These are phyloP conservation scores for Diaporthe citri DNA, from an alignment of 2,329 filamentous ascomycete genomes.

Conservation along the genomic window DNA sequence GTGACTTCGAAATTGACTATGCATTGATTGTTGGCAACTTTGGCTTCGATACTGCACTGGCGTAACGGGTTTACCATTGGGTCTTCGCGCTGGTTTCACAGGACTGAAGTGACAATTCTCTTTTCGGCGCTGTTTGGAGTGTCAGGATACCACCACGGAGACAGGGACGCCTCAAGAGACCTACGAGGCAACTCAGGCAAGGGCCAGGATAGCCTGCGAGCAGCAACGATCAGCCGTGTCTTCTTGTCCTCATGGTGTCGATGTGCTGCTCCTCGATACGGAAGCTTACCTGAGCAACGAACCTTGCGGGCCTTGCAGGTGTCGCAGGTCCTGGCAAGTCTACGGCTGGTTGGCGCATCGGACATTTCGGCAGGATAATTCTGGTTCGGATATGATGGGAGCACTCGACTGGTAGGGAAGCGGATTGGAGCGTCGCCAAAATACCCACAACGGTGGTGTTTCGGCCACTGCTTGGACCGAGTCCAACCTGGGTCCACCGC, in stretches of 20 bases:
- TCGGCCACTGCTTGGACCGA: slow-evolving; percentile 9
- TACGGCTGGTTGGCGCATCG: slow-evolving; percentile 17
- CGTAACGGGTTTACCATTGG: slow-evolving; percentile 1
- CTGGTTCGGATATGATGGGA: slow-evolving; percentile 1
- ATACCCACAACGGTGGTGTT: slow-evolving; percentile 1
- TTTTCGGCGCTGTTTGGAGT: slow-evolving; percentile 34
- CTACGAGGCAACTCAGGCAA: slow-evolving; percentile 49
- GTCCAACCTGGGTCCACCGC: not conserved
- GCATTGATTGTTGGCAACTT: not conserved
- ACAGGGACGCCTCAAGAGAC: slow-evolving; percentile 1
- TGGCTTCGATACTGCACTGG: not conserved
- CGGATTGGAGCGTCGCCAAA: not conserved
- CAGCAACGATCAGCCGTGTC: slow-evolving; percentile 2
- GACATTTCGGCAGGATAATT: slow-evolving; percentile 5
- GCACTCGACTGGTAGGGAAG: not conserved
- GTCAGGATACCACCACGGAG: not conserved
- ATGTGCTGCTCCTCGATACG: slow-evolving; percentile 43
- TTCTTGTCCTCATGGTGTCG: not conserved
- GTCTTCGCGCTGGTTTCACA: slow-evolving; percentile 41
- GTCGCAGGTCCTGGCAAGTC: slow-evolving; percentile 50
- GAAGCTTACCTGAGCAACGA: slow-evolving; percentile 48
- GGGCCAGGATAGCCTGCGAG: slow-evolving; percentile 43
- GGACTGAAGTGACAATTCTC: slow-evolving; percentile 45
- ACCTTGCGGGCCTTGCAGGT: slow-evolving; percentile 56
- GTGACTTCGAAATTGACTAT: slow-evolving; percentile 38